Percentiles rank a stretch among this genome's conserved stretches.
Evolutionary conservation across 2,329 filamentous ascomycete species (phyloP).

Genomic region (Allantophomopsis cytisporea): DNA sequence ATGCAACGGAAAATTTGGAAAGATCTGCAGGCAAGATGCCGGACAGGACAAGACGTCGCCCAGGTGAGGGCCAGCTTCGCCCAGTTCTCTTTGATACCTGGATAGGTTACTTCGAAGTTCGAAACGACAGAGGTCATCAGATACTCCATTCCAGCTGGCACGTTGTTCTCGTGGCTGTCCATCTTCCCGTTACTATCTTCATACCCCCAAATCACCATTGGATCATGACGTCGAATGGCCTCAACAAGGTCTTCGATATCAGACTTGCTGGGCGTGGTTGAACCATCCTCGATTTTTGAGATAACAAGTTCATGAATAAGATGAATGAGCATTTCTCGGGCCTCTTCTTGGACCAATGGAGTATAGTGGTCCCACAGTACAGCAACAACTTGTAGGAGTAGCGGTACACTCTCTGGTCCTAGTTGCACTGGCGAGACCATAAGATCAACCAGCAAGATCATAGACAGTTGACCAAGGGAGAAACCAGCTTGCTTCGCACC

Average conservation of each 20-base stretch:
- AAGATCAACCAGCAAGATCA: constrained; percentile 88
- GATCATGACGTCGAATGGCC: constrained; percentile 69
- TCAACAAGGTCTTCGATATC: constrained; percentile 83
- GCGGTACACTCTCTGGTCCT: constrained; percentile 63
- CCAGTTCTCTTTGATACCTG: constrained; percentile 83
- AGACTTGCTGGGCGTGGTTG: constrained; percentile 46
- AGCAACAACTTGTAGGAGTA: constrained; percentile 80
- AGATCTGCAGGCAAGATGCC: constrained; percentile 88
- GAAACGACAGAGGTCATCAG: constrained; percentile 71
- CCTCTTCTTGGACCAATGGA: constrained; percentile 87
- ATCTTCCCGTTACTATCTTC: constrained; percentile 79
- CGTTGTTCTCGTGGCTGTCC: constrained; percentile 61
- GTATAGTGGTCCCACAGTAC: constrained; percentile 98
- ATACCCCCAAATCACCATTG: constrained; percentile 83
- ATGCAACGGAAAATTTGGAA: constrained; percentile 97
- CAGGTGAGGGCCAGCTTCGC: constrained; percentile 80
- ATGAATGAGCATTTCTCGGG: constrained; percentile 94
- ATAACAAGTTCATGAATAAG: constrained; percentile 93
- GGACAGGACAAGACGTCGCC: constrained; percentile 92
- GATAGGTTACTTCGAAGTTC: constrained; percentile 75
- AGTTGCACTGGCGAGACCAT: constrained; percentile 88
- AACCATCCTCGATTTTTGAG: constrained; percentile 57
- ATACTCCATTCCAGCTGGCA: constrained; percentile 77
- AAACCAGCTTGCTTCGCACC: constrained; percentile 89
- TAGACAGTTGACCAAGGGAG: constrained; percentile 80